phyloP scores from a whole-genome alignment of 306 rosid species.

The Casuarina cunninghamiana region DNA sequence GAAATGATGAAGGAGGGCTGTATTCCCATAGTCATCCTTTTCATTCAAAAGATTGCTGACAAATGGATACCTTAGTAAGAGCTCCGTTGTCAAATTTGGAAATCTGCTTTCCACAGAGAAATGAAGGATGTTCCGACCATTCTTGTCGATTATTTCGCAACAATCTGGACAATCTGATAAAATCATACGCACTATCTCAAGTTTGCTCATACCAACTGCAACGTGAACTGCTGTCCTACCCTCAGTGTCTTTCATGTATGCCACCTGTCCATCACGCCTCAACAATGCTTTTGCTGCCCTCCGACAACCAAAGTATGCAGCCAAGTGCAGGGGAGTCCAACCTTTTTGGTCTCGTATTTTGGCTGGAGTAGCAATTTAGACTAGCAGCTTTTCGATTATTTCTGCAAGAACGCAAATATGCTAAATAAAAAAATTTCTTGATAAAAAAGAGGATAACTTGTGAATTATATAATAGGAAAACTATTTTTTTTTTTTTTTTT shows the following conservation, averaged over 20 bases:
- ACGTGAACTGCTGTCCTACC: constrained; percentile 8
- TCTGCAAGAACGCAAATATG: background rate
- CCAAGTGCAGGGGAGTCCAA: constrained; percentile 12
- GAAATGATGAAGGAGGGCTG: background rate
- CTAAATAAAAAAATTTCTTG: too few relatives aligned
- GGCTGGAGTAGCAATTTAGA: background rate
- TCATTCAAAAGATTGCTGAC: background rate
- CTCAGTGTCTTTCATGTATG: background rate
- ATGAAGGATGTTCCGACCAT: constrained; percentile 16
- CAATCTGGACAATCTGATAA: background rate
- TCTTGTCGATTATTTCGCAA: background rate
- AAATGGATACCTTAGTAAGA: background rate
- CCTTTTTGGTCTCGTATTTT: background rate
- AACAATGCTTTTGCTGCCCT: background rate
- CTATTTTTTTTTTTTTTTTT: too few relatives aligned
- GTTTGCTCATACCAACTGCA: background rate
- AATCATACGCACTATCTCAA: background rate
- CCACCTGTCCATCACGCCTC: background rate
- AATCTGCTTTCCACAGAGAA: background rate
- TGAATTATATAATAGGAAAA: too few relatives aligned
- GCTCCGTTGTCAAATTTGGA: too few relatives aligned
- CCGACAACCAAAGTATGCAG: background rate
- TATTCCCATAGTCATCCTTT: background rate
- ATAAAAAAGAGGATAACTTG: too few relatives aligned
- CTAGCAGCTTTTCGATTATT: background rate